A percentile compares a stretch with the other conserved stretches of the same genome.
Evolutionary conservation across 371 early-diverging fungal genomes (phyloP).

Genomic region (Fennellomyces sp.): DNA sequence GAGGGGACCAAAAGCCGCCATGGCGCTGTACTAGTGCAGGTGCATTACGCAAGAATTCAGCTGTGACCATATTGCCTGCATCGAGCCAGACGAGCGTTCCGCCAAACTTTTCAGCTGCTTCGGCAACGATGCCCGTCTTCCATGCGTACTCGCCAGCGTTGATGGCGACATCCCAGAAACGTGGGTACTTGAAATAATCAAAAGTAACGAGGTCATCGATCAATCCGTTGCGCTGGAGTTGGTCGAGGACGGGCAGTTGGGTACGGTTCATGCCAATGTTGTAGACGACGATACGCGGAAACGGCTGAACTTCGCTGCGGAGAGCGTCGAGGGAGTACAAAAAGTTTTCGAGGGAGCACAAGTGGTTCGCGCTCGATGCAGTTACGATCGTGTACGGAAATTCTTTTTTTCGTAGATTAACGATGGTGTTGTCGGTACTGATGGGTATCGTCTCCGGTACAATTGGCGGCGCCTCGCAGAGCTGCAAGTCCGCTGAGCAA

Average conservation of each 20-base stretch:
- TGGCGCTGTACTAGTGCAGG: conserved; percentile 41
- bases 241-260: conserved; percentile 47
- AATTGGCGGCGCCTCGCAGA: background rate
- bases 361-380: conserved; percentile 64
- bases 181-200: conserved; percentile 58
- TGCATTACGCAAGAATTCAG: conserved; percentile 53
- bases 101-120: conserved; percentile 51
- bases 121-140: conserved; percentile 68
- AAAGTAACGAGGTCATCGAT: conserved; percentile 56
- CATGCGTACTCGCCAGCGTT: conserved; percentile 69
- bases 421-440: background rate
- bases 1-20: conserved; percentile 64
- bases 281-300: conserved; percentile 52
- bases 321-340: conserved; percentile 54
- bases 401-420: no score
- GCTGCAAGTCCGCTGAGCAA: background rate
- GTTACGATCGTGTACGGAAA: conserved; percentile 63
- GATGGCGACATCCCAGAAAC: conserved; percentile 65
- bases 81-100: conserved; percentile 65
- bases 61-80: conserved; percentile 59
- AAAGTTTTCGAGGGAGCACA: conserved; percentile 64
- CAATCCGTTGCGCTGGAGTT: conserved; percentile 35
- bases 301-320: conserved; percentile 32
- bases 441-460: background rate
- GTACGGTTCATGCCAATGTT: conserved; percentile 57